Evolutionary conservation across 2,329 filamentous ascomycete species (phyloP).

Genomic region (Zasmidium angulare): DNA sequence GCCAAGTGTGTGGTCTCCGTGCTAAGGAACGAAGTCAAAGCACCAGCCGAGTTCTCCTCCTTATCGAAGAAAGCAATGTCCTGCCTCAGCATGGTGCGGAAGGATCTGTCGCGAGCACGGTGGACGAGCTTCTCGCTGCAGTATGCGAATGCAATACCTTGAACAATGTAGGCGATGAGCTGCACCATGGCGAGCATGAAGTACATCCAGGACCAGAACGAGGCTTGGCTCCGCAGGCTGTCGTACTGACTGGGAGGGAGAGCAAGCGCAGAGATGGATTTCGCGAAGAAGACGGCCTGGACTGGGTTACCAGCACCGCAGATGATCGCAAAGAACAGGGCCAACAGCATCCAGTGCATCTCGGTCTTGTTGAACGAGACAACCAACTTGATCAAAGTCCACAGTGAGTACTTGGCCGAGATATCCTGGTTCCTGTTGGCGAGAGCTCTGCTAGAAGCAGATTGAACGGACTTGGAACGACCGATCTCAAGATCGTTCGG

Average conservation of each 20-base stretch:
- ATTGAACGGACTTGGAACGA: constrained; percentile 51
- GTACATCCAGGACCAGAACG: constrained; percentile 90
- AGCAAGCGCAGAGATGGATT: constrained; percentile 74
- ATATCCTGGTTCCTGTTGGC: constrained; percentile 44
- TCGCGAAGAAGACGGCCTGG: constrained; percentile 81
- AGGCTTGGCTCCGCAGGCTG: constrained; percentile 66
- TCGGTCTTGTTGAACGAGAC: constrained; percentile 76
- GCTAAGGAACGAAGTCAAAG: constrained; percentile 82
- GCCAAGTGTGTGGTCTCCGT: constrained; percentile 87
- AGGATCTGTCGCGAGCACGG: constrained; percentile 77
- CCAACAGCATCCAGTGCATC: constrained; percentile 68
- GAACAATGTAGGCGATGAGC: constrained; percentile 65
- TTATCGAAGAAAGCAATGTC: constrained; percentile 90
- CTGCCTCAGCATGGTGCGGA: constrained; percentile 85
- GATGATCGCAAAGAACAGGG: constrained; percentile 71
- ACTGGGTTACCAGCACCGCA: constrained; percentile 79
- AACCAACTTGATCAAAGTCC: constrained; percentile 76
- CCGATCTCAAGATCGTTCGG: constrained; percentile 64
- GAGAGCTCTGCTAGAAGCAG: constrained; percentile 69
- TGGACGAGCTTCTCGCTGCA: constrained; percentile 86
- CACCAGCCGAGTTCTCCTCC: constrained; percentile 85
- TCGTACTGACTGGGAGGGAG: constrained; percentile 53
- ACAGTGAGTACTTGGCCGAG: constrained; percentile 62
- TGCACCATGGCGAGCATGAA: constrained; percentile 76
- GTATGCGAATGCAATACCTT: constrained; percentile 75